These are phyloP conservation scores for Fusarium equiseti DNA, from an alignment of 2,329 filamentous ascomycete species.

Conservation along the genomic window DNA sequence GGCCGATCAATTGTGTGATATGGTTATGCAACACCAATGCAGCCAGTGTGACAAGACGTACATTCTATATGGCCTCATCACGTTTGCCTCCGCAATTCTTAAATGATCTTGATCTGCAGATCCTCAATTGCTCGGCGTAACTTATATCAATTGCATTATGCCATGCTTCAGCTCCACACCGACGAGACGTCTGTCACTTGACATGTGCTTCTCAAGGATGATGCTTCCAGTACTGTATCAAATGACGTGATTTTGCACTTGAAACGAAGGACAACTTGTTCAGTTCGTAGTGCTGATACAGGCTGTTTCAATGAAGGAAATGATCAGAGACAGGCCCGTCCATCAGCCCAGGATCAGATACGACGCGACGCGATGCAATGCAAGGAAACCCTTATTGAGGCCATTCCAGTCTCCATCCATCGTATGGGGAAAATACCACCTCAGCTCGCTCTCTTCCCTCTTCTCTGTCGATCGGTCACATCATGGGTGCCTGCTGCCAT, in stretches of 20 bases:
- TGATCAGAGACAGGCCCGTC: background rate
- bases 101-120: conserved; percentile 4
- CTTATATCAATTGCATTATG: background rate
- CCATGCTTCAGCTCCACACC: conserved; percentile 26
- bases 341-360: conserved; percentile 2
- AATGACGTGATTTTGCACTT: conserved; percentile 25
- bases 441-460: conserved; percentile 14
- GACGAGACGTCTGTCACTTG: conserved; percentile 5
- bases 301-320: conserved; percentile 11
- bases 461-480: conserved; percentile 25
- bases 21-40: conserved; percentile 9
- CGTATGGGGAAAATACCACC: conserved; percentile 10
- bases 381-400: conserved; percentile 21
- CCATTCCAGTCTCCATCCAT: conserved; percentile 25
- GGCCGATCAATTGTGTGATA: conserved; percentile 4
- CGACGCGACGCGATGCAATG: conserved; percentile 9
- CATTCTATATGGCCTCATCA: conserved; percentile 39
- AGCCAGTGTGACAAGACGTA: conserved; percentile 38
- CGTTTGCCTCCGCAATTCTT: conserved; percentile 13
- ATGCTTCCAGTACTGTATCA: conserved; percentile 19
- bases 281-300: conserved; percentile 7
- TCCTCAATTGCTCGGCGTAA: background rate
- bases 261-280: conserved; percentile 22
- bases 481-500: background rate
- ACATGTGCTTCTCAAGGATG: conserved; percentile 21